Percentiles rank a stretch among this genome's conserved stretches.
These are phyloP conservation scores for Abelmoschus esculentus DNA, from an alignment of 345 rosid genomes.

Conservation along the genomic window DNA sequence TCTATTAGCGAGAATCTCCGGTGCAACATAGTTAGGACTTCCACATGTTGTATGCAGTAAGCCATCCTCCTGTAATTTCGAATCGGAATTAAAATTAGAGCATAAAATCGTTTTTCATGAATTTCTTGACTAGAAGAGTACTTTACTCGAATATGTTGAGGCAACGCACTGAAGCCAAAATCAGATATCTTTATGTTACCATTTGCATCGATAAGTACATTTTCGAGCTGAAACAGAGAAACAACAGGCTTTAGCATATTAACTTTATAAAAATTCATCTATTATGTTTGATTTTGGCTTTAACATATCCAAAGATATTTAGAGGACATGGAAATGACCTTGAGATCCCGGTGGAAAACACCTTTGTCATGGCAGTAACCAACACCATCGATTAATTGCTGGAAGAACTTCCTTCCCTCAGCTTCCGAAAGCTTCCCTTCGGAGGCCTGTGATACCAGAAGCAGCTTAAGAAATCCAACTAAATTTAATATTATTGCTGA, in stretches of 20 bases:
- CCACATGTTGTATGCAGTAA: constrained; percentile 94
- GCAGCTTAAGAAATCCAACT: not conserved
- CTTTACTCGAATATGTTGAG: constrained; percentile 80
- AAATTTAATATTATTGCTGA: not conserved
- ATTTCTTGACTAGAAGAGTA: not conserved
- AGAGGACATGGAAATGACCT: constrained; percentile 34
- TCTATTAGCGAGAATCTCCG: constrained; percentile 77
- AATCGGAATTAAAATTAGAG: not conserved
- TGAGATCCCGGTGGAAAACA: constrained; percentile 92
- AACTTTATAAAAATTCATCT: not conserved
- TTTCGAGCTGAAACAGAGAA: constrained; percentile 61
- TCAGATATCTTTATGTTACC: constrained; percentile 86
- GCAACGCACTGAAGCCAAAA: constrained; percentile 94
- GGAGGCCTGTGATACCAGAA: constrained; percentile 42
- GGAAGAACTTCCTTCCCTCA: constrained; percentile 85
- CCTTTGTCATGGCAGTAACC: constrained; percentile 86
- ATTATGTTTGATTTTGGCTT: not conserved
- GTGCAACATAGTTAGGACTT: constrained; percentile 98
- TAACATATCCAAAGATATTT: not conserved
- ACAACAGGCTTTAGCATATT: not conserved
- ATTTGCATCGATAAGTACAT: constrained; percentile 68
- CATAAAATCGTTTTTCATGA: not conserved
- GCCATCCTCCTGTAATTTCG: constrained; percentile 62
- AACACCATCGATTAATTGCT: constrained; percentile 84
- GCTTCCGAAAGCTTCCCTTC: constrained; percentile 65